Percentiles rank a stretch among this genome's conserved stretches.
phyloP scores from a whole-genome alignment of 306 rosid genomes.

The Cicer chorassanicum region DNA sequence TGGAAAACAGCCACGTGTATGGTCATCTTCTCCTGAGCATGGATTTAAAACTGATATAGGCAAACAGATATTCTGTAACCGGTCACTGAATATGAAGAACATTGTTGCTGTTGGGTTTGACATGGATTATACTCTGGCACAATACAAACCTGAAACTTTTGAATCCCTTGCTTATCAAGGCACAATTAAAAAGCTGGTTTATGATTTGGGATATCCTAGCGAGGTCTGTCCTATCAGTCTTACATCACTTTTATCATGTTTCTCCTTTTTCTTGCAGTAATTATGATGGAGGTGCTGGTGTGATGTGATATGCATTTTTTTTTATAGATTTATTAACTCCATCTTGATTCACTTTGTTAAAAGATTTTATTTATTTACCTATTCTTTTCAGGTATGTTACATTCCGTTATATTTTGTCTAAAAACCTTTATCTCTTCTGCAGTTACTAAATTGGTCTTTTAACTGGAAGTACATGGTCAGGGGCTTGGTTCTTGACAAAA shows the following conservation, averaged over 20 bases:
- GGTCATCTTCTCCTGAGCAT: constrained; percentile 75
- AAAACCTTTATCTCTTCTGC: constrained; percentile 46
- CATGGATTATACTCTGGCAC: constrained; percentile 99
- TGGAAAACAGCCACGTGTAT: constrained; percentile 55
- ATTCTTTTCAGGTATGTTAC: constrained; percentile 15
- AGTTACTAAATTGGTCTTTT: constrained; percentile 88
- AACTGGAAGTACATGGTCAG: constrained; percentile 97
- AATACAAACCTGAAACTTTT: constrained; percentile 95
- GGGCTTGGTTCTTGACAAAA: constrained; percentile 98
- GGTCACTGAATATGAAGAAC: constrained; percentile 90
- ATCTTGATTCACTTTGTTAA: constrained; percentile 9
- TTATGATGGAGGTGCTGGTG: constrained; percentile 14
- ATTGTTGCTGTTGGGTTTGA: constrained; percentile 97
- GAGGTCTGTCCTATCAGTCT: constrained; percentile 68
- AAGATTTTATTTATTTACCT: constrained; percentile 12
- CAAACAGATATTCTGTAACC: constrained; percentile 90
- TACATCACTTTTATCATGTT: constrained; percentile 16
- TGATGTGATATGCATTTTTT: constrained; percentile 14
- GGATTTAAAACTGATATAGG: constrained; percentile 65
- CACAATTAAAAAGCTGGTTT: constrained; percentile 83
- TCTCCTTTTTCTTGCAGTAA: constrained; percentile 20
- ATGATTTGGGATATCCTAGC: constrained; percentile 78
- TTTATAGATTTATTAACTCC: constrained; percentile 6
- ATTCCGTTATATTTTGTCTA: constrained; percentile 39
- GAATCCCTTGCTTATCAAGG: constrained; percentile 97